Base-by-base conservation (phyloP, 495 filamentous ascomycete species). In the Xylaria intraflava region DNA sequence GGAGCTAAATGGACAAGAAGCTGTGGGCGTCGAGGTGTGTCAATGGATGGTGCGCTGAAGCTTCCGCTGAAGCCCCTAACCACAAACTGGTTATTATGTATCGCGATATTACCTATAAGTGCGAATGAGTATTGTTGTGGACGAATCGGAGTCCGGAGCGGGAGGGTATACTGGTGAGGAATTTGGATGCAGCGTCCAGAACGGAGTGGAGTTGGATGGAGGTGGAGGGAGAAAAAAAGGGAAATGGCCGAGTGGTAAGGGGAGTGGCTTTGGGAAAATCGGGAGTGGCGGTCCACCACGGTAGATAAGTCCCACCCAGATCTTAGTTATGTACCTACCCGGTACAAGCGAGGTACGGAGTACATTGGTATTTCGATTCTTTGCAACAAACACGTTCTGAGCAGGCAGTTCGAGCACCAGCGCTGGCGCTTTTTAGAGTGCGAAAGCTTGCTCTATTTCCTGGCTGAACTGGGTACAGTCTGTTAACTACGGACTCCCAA, bases 201-300 rank as follows among this genome's bases (percentile, higher is more conserved):
- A 19, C 27, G 26, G 45, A 42, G 44, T 48, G 44, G 45, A 20
- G 35, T 26, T n/a, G 52, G 20, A 26, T 48, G 17, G 52, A 31
- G 23, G 26, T 38, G 52, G n/a, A 24, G 44, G 38, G 35, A 19
- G 20, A 23, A 27, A 20, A 27, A 53, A 7, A 19, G 50, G 38
- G 38, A 47, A 42, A 55, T 55, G 52, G 52, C 20, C 44, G 22
- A 55, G 52, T 52, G 51, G 41, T 62, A 12, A 42, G 33, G 50
- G 46, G 30, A 23, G 30, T 31, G 31, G 14, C 45, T 43, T 22
- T 16, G 9, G 14, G n/a, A 33, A 46, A 40, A 40, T 8, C 24
- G 40, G 16, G 24, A 40, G 30, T 22, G 24, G 20, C 45, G 20
- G 29, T 20, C 30, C 43, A 27, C 40, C 14, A 22, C 27, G 27